Evolutionary conservation across 306 rosid species (phyloP).

Genomic region (Adenanthera pavonina): DNA sequence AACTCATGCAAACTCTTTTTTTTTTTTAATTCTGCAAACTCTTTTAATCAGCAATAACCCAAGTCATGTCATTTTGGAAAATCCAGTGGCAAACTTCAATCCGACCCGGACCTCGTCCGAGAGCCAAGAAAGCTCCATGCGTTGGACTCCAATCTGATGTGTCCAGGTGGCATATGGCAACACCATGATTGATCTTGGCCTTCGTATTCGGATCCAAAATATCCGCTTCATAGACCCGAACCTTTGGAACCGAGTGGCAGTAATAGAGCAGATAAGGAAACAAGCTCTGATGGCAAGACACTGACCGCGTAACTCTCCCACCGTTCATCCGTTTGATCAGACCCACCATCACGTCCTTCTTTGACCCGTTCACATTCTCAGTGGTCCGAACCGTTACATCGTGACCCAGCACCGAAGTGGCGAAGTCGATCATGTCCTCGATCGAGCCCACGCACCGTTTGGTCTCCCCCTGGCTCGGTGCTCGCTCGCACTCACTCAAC

Average conservation of each 20-base stretch:
- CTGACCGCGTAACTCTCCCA: slow-evolving; percentile 70
- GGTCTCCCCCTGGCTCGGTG: slow-evolving; percentile 73
- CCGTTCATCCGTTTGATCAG: slow-evolving; percentile 62
- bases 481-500: slow-evolving; percentile 68
- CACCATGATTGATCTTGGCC: slow-evolving; percentile 70
- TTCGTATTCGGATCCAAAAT: slow-evolving; percentile 62
- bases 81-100: slow-evolving; percentile 95
- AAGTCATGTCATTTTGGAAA: slow-evolving; percentile 84
- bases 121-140: slow-evolving; percentile 78
- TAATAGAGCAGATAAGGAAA: slow-evolving; percentile 81
- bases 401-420: slow-evolving; percentile 64
- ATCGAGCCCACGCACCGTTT: slow-evolving; percentile 77
- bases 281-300: slow-evolving; percentile 84
- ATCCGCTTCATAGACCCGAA: slow-evolving; percentile 85
- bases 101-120: slow-evolving; percentile 72
- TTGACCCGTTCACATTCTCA: slow-evolving; percentile 59
- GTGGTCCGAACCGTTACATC: slow-evolving; percentile 65
- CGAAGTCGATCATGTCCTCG: slow-evolving; percentile 88
- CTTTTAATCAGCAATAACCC: slow-evolving; percentile 48
- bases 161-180: slow-evolving; percentile 88
- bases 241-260: slow-evolving; percentile 90
- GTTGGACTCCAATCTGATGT: slow-evolving; percentile 81
- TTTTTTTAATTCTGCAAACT: neutral
- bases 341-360: slow-evolving; percentile 58
- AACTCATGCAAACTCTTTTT: neutral